Evolutionary conservation across 768 basidiomycete genomes (phyloP).

Genomic region (Sistotremastrum niveocremeum): DNA sequence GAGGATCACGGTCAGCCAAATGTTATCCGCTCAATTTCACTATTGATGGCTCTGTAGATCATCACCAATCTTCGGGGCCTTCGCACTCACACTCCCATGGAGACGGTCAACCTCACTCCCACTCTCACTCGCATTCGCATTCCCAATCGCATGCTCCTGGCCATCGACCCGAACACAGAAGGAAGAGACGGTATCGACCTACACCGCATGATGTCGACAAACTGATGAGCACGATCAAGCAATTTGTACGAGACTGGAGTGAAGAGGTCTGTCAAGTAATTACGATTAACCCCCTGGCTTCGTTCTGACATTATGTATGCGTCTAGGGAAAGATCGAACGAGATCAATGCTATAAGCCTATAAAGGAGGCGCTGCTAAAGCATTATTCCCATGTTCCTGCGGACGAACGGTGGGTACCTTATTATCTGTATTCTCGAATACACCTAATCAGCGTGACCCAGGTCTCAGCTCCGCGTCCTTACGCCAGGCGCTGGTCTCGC

Average conservation of each 20-base stretch:
- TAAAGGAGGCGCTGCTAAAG: constrained; percentile 56
- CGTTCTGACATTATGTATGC: not conserved
- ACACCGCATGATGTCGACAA: constrained; percentile 82
- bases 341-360: constrained; percentile 66
- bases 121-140: constrained; percentile 7
- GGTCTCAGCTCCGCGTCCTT: constrained; percentile 54
- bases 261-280: constrained; percentile 39
- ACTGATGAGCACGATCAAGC: constrained; percentile 80
- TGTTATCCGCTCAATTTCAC: constrained; percentile 1
- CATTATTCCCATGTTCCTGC: constrained; percentile 45
- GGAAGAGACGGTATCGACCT: constrained; percentile 27
- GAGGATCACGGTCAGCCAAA: constrained; percentile 4
- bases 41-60: not conserved
- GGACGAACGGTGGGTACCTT: constrained; percentile 34
- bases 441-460: constrained; percentile 6
- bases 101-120: constrained; percentile 11
- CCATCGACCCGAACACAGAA: not conserved
- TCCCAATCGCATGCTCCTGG: constrained; percentile 9
- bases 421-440: not conserved
- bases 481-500: constrained; percentile 88
- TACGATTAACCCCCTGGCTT: not conserved
- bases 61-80: constrained; percentile 1
- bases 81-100: constrained; percentile 18
- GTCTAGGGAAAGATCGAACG: constrained; percentile 62
- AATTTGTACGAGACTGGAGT: constrained; percentile 91